Base-by-base conservation (phyloP, 345 rosid species). In the Carallia pectinifolia region DNA sequence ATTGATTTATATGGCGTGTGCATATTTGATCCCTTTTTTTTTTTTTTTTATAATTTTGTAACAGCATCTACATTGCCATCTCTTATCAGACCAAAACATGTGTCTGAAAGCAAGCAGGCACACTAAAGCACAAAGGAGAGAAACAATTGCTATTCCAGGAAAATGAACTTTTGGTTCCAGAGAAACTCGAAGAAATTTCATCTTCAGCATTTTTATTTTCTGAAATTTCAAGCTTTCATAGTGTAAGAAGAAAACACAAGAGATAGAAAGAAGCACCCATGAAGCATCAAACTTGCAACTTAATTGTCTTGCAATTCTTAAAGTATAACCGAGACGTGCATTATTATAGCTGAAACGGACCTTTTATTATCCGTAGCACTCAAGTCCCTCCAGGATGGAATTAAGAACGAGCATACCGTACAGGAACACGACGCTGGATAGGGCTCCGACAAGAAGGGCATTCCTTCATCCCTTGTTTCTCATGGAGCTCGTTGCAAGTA, bases 381-480 rank as follows among this genome's bases (percentile, higher is more conserved):
- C 83, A 71, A 72, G 77, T 73, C 75, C 61, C 29, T 61, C 68
- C 65, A 65, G 19, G 60, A 0, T n/a, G 34, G 69, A 52, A 75
- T 76, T 73, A 86, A 59, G 85, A 65, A 72, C 63, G 77, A 83
- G 81, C 88, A 65, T 78, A 78, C 50, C 71, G 68, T 36, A 82
- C 85, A 39, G 77, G 74, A 73, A 86, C 58, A 6, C 90, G 80
- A 65, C 67, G 72, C 74, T 77, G 85, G 68, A 86, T 86, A 44
- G 76, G 79, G 68, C 82, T 70, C 78, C 90, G 79, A 66, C 90
- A 86, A 27, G 90, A 86, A 48, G 90, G 90, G 58, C 90, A 86
- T n/a, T 84, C 88, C 81, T 86, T 86, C 88, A 86, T 86, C 68
- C 90, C 90, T 72, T 84, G 86, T 76, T 77, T 82, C 81, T 82